These are phyloP conservation scores for Cetraspora pellucida DNA, from an alignment of 192 early-diverging fungal species.

Conservation along the genomic window DNA sequence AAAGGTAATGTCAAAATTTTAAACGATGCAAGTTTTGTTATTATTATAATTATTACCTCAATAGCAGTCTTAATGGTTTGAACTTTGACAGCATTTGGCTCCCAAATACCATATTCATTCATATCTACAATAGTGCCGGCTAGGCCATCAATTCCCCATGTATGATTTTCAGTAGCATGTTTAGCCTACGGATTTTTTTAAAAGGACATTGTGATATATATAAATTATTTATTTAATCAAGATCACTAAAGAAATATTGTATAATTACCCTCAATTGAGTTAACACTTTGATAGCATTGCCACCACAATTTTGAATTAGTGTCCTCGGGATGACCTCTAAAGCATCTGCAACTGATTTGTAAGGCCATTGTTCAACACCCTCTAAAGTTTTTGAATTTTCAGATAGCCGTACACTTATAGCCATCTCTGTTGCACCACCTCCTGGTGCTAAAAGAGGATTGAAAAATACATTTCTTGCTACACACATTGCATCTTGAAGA, in stretches of 20 bases:
- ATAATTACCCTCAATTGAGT: conserved; percentile 72
- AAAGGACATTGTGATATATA: not conserved
- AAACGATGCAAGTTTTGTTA: not conserved
- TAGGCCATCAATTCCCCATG: conserved; percentile 95
- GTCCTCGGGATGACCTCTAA: conserved; percentile 99
- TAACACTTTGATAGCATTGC: conserved; percentile 95
- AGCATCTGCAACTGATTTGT: conserved; percentile 91
- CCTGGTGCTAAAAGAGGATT: conserved; percentile 92
- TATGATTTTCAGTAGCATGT: conserved; percentile 83
- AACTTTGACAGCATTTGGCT: conserved; percentile 98
- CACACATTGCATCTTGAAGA: conserved; percentile 98
- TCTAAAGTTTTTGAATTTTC: conserved; percentile 88
- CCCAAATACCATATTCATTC: conserved; percentile 98
- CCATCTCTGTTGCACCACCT: conserved; percentile 99
- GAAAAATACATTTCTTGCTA: conserved; percentile 98
- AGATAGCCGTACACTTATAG: conserved; percentile 82
- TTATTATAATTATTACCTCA: conserved; percentile 62
- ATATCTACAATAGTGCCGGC: conserved; percentile 93
- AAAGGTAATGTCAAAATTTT: not conserved
- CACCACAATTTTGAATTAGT: conserved; percentile 98
- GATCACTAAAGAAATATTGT: not conserved
- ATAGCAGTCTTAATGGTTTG: conserved; percentile 99
- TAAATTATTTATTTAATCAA: not conserved
- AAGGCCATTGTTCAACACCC: conserved; percentile 96
- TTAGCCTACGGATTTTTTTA: conserved; percentile 62